A percentile compares a stretch with the other conserved stretches of the same genome.
Evolutionary conservation across 2,329 filamentous ascomycete genomes (phyloP).

Genomic region (Pyricularia grisea): DNA sequence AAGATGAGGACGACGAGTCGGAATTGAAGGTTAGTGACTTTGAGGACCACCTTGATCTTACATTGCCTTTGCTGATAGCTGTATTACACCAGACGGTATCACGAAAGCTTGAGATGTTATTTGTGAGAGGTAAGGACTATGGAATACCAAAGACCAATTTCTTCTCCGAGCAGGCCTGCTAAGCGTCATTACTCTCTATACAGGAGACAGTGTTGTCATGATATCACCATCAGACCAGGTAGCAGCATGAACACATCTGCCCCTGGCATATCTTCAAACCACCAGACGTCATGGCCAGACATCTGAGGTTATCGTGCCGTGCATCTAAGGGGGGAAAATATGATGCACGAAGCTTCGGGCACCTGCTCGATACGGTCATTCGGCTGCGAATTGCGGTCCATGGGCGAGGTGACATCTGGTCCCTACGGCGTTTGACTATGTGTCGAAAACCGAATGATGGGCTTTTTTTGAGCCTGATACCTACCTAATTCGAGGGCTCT

Average conservation of each 20-base stretch:
- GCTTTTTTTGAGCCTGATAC: not conserved
- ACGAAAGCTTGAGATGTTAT: slow-evolving; percentile 97
- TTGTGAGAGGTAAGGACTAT: slow-evolving; percentile 72
- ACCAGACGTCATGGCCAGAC: not conserved
- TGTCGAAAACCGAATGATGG: not conserved
- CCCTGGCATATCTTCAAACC: not conserved
- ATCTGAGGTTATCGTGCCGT: not conserved
- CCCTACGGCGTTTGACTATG: not conserved
- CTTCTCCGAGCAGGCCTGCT: not conserved
- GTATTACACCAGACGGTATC: slow-evolving; percentile 65
- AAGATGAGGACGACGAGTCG: slow-evolving; percentile 77
- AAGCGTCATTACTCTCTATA: not conserved
- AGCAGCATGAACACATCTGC: not conserved
- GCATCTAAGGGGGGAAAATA: not conserved
- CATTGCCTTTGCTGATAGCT: slow-evolving; percentile 5
- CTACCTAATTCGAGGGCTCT: not conserved
- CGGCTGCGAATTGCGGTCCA: not conserved
- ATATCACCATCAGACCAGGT: slow-evolving; percentile 4
- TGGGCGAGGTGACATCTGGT: not conserved
- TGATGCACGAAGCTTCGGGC: not conserved
- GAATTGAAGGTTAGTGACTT: slow-evolving; percentile 54
- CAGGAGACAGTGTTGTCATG: slow-evolving; percentile 16
- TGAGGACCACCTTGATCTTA: not conserved
- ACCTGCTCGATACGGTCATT: not conserved
- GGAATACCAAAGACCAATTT: not conserved